Percentiles rank a stretch among this genome's conserved stretches.
phyloP scores from a whole-genome alignment of 164 flowering plant genomes.

The Kalanchoe fedtschenkoi region DNA sequence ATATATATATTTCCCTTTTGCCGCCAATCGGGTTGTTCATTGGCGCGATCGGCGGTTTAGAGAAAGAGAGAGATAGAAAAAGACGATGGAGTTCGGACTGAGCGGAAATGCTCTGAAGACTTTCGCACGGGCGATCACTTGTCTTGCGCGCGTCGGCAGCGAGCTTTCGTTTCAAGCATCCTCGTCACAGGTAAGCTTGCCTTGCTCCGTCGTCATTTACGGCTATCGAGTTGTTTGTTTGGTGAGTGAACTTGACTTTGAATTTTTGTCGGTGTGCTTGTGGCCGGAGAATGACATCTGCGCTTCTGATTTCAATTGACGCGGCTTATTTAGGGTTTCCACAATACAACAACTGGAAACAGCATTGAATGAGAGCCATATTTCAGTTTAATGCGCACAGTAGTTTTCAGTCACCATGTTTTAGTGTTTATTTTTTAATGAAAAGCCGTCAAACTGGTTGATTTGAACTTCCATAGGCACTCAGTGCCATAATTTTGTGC shows the following conservation, averaged over 20 bases:
- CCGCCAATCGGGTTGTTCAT: background rate
- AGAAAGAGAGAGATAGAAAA: background rate
- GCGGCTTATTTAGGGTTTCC: background rate
- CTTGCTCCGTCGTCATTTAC: background rate
- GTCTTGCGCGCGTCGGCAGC: constrained; percentile 85
- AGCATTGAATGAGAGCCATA: too few relatives aligned
- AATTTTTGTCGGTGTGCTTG: background rate
- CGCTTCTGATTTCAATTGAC: too few relatives aligned
- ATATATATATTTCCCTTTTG: background rate
- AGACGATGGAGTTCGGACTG: constrained; percentile 57
- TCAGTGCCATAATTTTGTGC: too few relatives aligned
- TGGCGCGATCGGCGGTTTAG: background rate
- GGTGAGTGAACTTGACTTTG: background rate
- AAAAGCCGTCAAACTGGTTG: too few relatives aligned
- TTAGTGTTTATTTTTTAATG: too few relatives aligned
- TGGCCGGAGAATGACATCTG: too few relatives aligned
- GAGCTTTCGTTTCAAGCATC: constrained; percentile 82
- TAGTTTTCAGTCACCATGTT: too few relatives aligned
- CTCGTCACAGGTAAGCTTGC: constrained; percentile 53
- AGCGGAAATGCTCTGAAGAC: constrained; percentile 86
- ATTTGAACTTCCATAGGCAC: too few relatives aligned
- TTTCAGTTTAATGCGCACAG: too few relatives aligned
- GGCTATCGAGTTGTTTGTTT: constrained; percentile 2
- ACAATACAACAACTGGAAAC: background rate
- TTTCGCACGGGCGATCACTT: constrained; percentile 63